Evolutionary conservation across 768 basidiomycete genomes (phyloP).

Genomic region (Kwoniella botswanensis): DNA sequence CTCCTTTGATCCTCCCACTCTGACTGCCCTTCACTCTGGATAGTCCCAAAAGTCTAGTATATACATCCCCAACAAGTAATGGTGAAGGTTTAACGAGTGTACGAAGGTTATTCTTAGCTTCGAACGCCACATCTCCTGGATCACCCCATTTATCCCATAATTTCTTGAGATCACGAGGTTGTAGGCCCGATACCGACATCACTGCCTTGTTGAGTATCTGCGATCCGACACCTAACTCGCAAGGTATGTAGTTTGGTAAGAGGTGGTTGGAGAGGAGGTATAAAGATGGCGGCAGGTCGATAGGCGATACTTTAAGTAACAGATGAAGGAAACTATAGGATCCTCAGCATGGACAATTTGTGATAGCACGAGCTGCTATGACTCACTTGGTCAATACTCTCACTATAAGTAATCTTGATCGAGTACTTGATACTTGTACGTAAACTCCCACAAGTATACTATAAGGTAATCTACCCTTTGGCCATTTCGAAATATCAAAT

Average conservation of each 20-base stretch:
- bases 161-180: constrained; percentile 46
- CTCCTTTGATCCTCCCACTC: constrained; percentile 75
- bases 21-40: constrained; percentile 74
- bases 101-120: constrained; percentile 65
- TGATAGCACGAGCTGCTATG: constrained; percentile 37
- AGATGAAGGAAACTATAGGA: constrained; percentile 76
- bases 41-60: constrained; percentile 71
- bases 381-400: constrained; percentile 57
- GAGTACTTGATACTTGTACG: constrained; percentile 53
- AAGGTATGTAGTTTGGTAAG: constrained; percentile 71
- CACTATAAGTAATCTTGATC: constrained; percentile 51
- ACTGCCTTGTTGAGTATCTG: constrained; percentile 62
- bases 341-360: constrained; percentile 59
- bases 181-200: constrained; percentile 52
- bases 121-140: constrained; percentile 84
- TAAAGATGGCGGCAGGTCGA: constrained; percentile 73
- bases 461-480: constrained; percentile 54
- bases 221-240: constrained; percentile 62
- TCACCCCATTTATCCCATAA: constrained; percentile 76
- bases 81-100: constrained; percentile 55
- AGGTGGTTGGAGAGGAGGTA: constrained; percentile 84
- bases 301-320: constrained; percentile 69
- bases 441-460: constrained; percentile 56
- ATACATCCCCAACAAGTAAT: constrained; percentile 65
- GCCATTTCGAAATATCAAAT: constrained; percentile 44